Conservation (phyloP, 2,329 filamentous ascomycete species). For the Ophiostoma ulmi region DNA sequence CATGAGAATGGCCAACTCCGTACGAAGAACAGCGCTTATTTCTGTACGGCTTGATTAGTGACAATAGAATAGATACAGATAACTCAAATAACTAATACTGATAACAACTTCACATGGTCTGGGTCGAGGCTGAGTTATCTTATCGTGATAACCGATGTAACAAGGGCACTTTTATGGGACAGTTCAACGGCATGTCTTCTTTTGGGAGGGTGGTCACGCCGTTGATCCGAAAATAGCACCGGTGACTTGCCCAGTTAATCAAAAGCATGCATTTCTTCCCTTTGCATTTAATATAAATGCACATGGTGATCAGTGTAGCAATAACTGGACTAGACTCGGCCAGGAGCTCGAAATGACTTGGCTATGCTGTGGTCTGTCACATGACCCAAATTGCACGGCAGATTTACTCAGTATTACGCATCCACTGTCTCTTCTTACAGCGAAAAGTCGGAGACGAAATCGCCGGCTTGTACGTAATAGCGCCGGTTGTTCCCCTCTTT, state of each 20-base stretch:
- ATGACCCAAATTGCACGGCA: neutral
- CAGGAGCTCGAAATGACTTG: neutral
- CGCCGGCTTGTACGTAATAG: slow-evolving; percentile 22
- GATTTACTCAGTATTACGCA: neutral
- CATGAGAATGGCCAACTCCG: too few relatives aligned
- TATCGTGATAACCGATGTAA: slow-evolving; percentile 1
- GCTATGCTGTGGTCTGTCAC: neutral
- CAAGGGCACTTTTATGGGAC: neutral
- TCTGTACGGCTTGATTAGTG: neutral
- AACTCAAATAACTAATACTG: neutral
- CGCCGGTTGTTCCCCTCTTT: slow-evolving; percentile 9
- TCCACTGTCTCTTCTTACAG: neutral
- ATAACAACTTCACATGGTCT: neutral
- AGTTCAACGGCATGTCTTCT: slow-evolving; percentile 9
- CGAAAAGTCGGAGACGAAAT: neutral
- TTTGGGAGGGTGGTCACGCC: neutral
- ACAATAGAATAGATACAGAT: neutral
- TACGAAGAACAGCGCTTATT: too few relatives aligned
- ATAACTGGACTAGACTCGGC: neutral
- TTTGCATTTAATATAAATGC: neutral
- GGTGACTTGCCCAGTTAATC: neutral
- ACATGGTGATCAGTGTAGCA: neutral
- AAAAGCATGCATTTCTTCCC: neutral
- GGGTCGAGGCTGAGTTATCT: neutral
- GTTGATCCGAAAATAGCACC: neutral